Evolutionary conservation across 352 stramenopile genomes (phyloP), one percentile per base, ranked within the genome.

Genomic region (Hyaloperonospora arabidopsidis): DNA sequence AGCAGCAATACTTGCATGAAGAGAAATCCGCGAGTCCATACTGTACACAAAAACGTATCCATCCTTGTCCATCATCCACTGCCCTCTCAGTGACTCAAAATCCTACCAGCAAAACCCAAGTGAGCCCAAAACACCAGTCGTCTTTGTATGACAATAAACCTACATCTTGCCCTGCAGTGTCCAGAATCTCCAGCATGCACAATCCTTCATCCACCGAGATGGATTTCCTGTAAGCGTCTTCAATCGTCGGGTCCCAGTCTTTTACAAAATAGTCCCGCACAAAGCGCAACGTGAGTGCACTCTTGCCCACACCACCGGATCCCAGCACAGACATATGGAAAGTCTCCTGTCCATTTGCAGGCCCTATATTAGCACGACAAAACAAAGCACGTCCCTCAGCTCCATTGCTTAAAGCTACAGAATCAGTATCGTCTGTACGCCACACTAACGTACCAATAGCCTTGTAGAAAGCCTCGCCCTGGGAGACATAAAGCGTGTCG

Each of bases 1-100:
- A 44, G 38, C 6, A 11, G 15, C 15, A 54, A 6, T 51, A 64
- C 66, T 29, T 82, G 87, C 79, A 61, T 93, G 79, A 38, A 95
- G 72, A 53, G 79, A 92, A 62, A 87, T 86, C 36, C 81, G 75
- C 55, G 82, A 92, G 70, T 93, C 80, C 77, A 95, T 91, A 68
- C 76, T 89, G 70, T 93, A 95, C 51, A 95, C 85, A 79, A 95
- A 95, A 53, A 94, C 79, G 62, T 94, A 94, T 59, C 80, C 84
- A 68, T 94, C 80, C 59, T 94, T 94, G 67, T 92, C 84, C 80
- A 93, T 93, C 83, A 96, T 95, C 79, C 84, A 95, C 61, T 93
- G 83, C 17, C 77, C 79, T 49, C 87, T 72, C 25, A 96, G 60
- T 51, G 79, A 90, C 59, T 93, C 84, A 74, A 95, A 96, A 52